Conservation (phyloP, 2,329 filamentous ascomycete genomes). For the Cyanodermella asteris region DNA sequence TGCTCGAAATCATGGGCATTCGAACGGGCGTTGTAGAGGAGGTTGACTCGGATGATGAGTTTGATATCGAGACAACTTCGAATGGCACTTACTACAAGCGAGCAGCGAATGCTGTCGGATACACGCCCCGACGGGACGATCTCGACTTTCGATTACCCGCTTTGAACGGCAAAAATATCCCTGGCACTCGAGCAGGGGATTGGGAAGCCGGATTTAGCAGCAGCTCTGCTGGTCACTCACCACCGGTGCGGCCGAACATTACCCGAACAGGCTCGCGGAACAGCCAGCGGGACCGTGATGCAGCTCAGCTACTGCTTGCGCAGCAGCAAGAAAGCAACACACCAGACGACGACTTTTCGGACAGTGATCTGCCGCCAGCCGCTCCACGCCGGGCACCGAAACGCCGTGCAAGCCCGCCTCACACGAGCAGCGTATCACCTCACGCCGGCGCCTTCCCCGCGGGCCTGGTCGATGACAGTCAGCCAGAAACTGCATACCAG, state of each 20-base stretch:
- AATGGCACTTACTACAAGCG: conserved; percentile 62
- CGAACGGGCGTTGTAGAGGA: conserved; percentile 91
- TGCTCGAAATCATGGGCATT: conserved; percentile 95
- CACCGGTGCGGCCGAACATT: conserved; percentile 18
- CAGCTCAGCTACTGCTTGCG: conserved; percentile 28
- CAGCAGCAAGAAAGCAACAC: conserved; percentile 24
- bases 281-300: conserved; percentile 24
- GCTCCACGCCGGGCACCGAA: conserved; percentile 20
- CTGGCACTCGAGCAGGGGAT: too few relatives aligned
- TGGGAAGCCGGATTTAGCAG: too few relatives aligned
- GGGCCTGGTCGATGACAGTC: too few relatives aligned
- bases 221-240: conserved; percentile 30
- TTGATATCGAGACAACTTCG: conserved; percentile 69
- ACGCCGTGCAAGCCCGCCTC: conserved; percentile 14
- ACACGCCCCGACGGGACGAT: conserved; percentile 42
- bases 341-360: conserved; percentile 25
- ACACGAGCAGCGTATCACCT: conserved; percentile 8
- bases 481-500: too few relatives aligned
- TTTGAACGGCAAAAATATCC: too few relatives aligned
- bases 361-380: conserved; percentile 38
- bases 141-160: too few relatives aligned
- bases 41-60: conserved; percentile 93
- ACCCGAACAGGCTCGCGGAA: conserved; percentile 23
- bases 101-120: conserved; percentile 54
- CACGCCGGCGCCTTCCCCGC: conserved; percentile 16